phyloP scores from a whole-genome alignment of 805 yeast species.

The Lipomyces oligophaga region DNA sequence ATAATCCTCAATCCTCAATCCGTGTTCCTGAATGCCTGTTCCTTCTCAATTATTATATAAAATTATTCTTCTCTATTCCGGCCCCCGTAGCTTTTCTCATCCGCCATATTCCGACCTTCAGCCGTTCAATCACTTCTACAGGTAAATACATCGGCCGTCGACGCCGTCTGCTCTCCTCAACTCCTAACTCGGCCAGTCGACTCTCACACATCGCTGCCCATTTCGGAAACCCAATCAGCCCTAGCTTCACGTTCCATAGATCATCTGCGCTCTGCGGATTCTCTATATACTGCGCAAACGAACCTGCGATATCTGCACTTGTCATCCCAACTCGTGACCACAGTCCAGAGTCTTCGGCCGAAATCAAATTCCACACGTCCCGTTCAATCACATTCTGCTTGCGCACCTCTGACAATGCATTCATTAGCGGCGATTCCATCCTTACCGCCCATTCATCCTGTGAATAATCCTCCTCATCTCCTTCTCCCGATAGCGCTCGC shows the following conservation, averaged over 20 bases:
- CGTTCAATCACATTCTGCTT: conserved; percentile 15
- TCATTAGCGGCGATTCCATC: conserved; percentile 3
- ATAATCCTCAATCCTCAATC: no score
- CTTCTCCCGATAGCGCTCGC: background rate
- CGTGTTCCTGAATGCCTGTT: no score
- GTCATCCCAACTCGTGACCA: conserved; percentile 13
- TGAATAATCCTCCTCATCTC: conserved; percentile 1
- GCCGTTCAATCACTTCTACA: conserved; percentile 14
- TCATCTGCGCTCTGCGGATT: conserved; percentile 10
- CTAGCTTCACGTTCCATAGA: conserved; percentile 23
- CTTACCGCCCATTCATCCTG: background rate
- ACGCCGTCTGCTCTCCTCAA: background rate
- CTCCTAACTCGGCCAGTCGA: background rate
- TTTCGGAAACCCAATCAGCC: conserved; percentile 16
- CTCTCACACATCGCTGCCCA: conserved; percentile 15
- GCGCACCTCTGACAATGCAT: conserved; percentile 14
- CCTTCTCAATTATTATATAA: no score
- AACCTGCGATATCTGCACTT: conserved; percentile 18
- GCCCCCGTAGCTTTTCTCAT: conserved; percentile 22
- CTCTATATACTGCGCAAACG: conserved; percentile 19
- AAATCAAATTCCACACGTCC: no score
- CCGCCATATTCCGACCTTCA: conserved; percentile 26
- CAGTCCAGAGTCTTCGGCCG: no score
- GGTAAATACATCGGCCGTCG: conserved; percentile 14
- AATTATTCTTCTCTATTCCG: no score